phyloP scores from a whole-genome alignment of 345 rosid species.

The Acer yangbiense region DNA sequence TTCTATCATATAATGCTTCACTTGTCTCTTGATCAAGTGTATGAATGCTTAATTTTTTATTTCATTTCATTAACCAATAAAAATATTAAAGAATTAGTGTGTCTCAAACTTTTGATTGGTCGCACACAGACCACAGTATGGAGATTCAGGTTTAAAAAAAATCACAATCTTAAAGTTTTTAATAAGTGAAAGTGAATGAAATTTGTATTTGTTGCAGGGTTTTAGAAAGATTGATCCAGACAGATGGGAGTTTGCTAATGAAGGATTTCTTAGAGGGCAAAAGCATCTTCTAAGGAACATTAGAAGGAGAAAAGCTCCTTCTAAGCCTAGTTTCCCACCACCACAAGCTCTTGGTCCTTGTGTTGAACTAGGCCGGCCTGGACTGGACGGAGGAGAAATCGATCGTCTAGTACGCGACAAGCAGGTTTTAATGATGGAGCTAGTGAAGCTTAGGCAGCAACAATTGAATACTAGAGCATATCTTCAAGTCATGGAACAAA shows the following conservation, averaged over 20 bases:
- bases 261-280: slow-evolving; percentile 74
- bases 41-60: not conserved
- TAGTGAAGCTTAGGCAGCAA: slow-evolving; percentile 70
- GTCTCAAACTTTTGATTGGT: not conserved
- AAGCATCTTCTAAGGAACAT: slow-evolving; percentile 74
- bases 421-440: slow-evolving; percentile 54
- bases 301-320: slow-evolving; percentile 56
- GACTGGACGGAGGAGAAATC: slow-evolving; percentile 39
- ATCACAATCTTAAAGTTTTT: not conserved
- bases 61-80: not conserved
- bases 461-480: slow-evolving; percentile 62
- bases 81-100: not conserved
- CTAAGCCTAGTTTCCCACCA: slow-evolving; percentile 32
- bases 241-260: slow-evolving; percentile 84
- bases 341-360: slow-evolving; percentile 47
- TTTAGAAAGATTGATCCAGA: slow-evolving; percentile 86
- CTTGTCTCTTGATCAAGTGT: not conserved
- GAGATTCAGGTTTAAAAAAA: not conserved
- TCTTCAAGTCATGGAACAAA: slow-evolving; percentile 67
- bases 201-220: slow-evolving; percentile 44
- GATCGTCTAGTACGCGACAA: slow-evolving; percentile 64
- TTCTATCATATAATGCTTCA: not conserved
- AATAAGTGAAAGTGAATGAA: not conserved
- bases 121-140: no score
- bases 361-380: slow-evolving; percentile 55